phyloP scores from a whole-genome alignment of 202 grass and related monocot species.

The Panicum virgatum region DNA sequence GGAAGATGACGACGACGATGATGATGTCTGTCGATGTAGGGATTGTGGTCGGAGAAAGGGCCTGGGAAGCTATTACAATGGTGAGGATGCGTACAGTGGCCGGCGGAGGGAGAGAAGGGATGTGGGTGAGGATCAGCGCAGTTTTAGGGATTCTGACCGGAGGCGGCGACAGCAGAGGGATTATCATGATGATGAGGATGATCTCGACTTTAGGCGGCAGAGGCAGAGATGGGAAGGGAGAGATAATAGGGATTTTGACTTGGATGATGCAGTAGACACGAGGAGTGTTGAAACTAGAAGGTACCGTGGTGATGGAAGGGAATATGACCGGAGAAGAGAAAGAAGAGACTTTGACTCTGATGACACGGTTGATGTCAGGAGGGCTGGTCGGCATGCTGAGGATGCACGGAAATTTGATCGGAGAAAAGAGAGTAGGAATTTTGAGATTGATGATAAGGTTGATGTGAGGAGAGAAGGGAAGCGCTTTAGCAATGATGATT shows the following conservation, averaged over 20 bases:
- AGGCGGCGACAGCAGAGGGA: constrained; percentile 32
- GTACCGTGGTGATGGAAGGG: constrained; percentile 35
- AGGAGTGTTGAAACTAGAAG: constrained; percentile 29
- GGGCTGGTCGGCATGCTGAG: constrained; percentile 25
- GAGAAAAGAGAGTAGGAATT: constrained; percentile 38
- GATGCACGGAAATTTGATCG: constrained; percentile 34
- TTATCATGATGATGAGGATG: constrained; percentile 43
- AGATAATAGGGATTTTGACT: constrained; percentile 31
- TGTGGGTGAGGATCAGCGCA: constrained; percentile 16
- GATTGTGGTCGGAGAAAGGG: constrained; percentile 42
- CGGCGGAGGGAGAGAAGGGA: constrained; percentile 25
- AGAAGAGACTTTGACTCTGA: constrained; percentile 47
- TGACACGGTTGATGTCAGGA: constrained; percentile 35
- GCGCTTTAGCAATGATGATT: constrained; percentile 15
- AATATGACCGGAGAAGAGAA: constrained; percentile 39
- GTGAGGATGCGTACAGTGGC: constrained; percentile 38
- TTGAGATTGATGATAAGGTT: constrained; percentile 42
- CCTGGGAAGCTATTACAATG: constrained; percentile 26
- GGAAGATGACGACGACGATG: constrained; percentile 37
- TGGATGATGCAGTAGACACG: constrained; percentile 21
- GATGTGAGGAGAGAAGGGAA: constrained; percentile 38
- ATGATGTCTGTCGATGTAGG: constrained; percentile 21
- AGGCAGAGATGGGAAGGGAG: constrained; percentile 33
- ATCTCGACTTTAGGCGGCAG: constrained; percentile 16
- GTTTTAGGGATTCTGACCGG: constrained; percentile 39